Base-by-base conservation (phyloP, 2,329 filamentous ascomycete genomes). In the Penicillium psychrosexuale region DNA sequence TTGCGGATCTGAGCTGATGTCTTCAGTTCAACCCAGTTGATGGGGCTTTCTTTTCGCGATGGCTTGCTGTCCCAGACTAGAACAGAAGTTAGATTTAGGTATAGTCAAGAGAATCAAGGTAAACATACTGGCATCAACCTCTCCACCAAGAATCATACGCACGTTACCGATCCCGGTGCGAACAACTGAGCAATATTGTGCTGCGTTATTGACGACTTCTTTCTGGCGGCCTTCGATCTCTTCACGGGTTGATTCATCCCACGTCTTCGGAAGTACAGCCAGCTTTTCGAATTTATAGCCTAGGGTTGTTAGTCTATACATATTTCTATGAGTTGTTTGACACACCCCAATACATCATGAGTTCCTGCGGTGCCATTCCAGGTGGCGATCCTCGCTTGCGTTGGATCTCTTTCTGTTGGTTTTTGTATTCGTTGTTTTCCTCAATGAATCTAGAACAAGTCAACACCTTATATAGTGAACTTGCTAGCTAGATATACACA, bases 261-360 rank as follows among this genome's bases (percentile, higher is more conserved):
- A 97, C 0, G 87, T 82, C 2, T 80, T 76, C 2, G 90, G 86
- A 4, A 97, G 76, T 2, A 94, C 86, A 7, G 87, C 85, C 1
- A 99, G 75, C 0, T 90, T 89, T 73, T 99, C 94, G 66, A 99
- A 99, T 71, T 99, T 99, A 78, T 99, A 99, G 34, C 93, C 90
- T 93, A 61, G 15, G 5, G 5, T 27, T 22, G 43, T 65, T 48
- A 63, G 51, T 51, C 13, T 9, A 17, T 13, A 40, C 15, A 13
- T 36, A 27, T 45, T 30, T 5, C 15, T 28, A 30, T 50, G 8
- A 7, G 17, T 30, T 27, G 36, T 51, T 9, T 28, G 12, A 22
- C 66, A 58, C 75, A 91, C 90, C 93, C 93, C 93, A 97, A 69
- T 87, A 99, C 47, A 87, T 85, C 91, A 97, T 97, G 60, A 92